These are phyloP conservation scores for Cryphonectria naterciae DNA, from an alignment of 2,329 filamentous ascomycete species.

Conservation along the genomic window DNA sequence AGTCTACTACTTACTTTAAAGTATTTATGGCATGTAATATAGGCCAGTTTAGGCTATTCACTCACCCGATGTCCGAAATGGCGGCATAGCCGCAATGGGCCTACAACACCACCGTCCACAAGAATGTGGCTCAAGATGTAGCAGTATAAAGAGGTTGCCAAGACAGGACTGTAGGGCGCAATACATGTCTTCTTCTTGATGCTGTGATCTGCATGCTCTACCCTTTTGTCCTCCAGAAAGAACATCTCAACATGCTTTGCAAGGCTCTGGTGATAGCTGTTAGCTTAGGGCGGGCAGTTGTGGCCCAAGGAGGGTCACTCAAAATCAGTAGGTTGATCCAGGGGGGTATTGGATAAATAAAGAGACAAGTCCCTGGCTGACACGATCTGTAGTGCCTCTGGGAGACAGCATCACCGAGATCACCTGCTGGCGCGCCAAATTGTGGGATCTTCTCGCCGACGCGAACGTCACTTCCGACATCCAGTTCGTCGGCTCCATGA, in stretches of 20 bases:
- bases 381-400: conserved; percentile 41
- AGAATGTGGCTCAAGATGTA: neutral
- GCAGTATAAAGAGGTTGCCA: neutral
- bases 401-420: conserved; percentile 52
- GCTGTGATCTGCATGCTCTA: neutral
- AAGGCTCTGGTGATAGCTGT: neutral
- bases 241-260: neutral
- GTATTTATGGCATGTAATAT: neutral
- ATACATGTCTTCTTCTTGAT: neutral
- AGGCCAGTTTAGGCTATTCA: neutral
- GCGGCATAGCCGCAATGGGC: neutral
- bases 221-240: neutral
- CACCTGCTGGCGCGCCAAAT: conserved; percentile 48
- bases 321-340: neutral
- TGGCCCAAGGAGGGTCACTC: neutral
- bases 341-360: neutral
- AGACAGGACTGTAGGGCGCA: neutral
- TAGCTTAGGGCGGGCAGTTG: neutral
- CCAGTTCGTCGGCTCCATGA: conserved; percentile 48
- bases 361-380: neutral
- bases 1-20: neutral
- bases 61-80: neutral
- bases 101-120: neutral
- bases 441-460: conserved; percentile 45
- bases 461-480: conserved; percentile 41